phyloP scores from a whole-genome alignment of 768 basidiomycete species.

The Sarcodon sp. region DNA sequence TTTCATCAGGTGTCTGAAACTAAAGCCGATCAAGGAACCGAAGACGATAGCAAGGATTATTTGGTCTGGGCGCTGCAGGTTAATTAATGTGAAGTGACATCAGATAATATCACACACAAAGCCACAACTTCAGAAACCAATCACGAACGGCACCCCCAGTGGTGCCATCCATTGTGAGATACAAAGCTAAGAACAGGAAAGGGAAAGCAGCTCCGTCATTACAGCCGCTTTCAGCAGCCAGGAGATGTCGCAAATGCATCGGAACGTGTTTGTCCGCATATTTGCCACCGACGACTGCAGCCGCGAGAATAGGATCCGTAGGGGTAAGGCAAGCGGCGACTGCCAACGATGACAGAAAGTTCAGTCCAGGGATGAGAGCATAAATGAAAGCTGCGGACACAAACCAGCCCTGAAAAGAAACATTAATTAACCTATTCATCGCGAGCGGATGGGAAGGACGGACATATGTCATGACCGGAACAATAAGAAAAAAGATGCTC shows the following conservation, averaged over 20 bases:
- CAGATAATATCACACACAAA: slow-evolving; percentile 40
- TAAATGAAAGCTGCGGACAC: slow-evolving; percentile 86
- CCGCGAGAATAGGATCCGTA: slow-evolving; percentile 89
- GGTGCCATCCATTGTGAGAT: slow-evolving; percentile 60
- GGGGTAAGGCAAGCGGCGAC: slow-evolving; percentile 90
- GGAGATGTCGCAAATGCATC: slow-evolving; percentile 56
- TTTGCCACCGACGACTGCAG: slow-evolving; percentile 88
- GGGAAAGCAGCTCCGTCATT: slow-evolving; percentile 98
- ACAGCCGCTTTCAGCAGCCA: slow-evolving; percentile 74
- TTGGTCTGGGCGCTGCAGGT: slow-evolving; percentile 41
- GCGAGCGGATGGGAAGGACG: slow-evolving; percentile 14
- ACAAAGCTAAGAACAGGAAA: slow-evolving; percentile 83
- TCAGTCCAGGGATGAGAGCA: slow-evolving; percentile 79
- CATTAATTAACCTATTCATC: background rate
- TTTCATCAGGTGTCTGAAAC: slow-evolving; percentile 84
- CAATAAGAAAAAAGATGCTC: slow-evolving; percentile 73
- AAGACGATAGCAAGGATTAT: slow-evolving; percentile 64
- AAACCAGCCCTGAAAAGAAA: slow-evolving; percentile 69
- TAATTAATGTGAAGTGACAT: slow-evolving; percentile 1
- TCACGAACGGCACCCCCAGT: slow-evolving; percentile 59
- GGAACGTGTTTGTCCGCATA: slow-evolving; percentile 98
- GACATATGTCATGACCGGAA: slow-evolving; percentile 78
- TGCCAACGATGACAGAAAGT: slow-evolving; percentile 80
- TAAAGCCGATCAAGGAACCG: slow-evolving; percentile 62
- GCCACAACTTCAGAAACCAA: slow-evolving; percentile 84